phyloP scores from a whole-genome alignment of 306 rosid species.

The Rosa rugosa region DNA sequence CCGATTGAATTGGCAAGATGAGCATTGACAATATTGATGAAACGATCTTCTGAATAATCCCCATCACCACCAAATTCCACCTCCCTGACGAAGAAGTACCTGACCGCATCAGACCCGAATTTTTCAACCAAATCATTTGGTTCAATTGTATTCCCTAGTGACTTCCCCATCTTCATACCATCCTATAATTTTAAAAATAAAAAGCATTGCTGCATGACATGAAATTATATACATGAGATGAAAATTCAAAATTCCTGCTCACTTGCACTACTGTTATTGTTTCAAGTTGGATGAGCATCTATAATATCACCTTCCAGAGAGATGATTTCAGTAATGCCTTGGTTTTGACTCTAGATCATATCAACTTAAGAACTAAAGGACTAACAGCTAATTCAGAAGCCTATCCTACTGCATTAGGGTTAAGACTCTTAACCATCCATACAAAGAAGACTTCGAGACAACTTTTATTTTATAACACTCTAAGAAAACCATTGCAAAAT shows the following conservation, averaged over 20 bases:
- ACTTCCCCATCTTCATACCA: slow-evolving; percentile 99
- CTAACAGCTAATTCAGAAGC: not conserved
- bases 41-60: slow-evolving; percentile 94
- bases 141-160: slow-evolving; percentile 95
- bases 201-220: slow-evolving; percentile 72
- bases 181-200: slow-evolving; percentile 78
- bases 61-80: slow-evolving; percentile 94
- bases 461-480: not conserved
- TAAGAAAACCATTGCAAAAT: not conserved
- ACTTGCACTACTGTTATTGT: slow-evolving; percentile 18
- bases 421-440: not conserved
- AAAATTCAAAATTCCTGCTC: slow-evolving; percentile 27
- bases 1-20: slow-evolving; percentile 98
- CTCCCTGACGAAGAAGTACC: slow-evolving; percentile 95
- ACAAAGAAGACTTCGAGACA: not conserved
- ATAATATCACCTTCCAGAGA: slow-evolving; percentile 1
- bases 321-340: not conserved
- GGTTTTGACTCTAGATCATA: not conserved
- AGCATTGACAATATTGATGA: slow-evolving; percentile 83
- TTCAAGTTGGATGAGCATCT: slow-evolving; percentile 9
- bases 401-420: not conserved
- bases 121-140: slow-evolving; percentile 81
- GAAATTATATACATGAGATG: slow-evolving; percentile 49
- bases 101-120: slow-evolving; percentile 87
- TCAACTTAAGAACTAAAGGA: not conserved